Evolutionary conservation across 805 yeast species (phyloP).

Genomic region (Teunomyces stri): DNA sequence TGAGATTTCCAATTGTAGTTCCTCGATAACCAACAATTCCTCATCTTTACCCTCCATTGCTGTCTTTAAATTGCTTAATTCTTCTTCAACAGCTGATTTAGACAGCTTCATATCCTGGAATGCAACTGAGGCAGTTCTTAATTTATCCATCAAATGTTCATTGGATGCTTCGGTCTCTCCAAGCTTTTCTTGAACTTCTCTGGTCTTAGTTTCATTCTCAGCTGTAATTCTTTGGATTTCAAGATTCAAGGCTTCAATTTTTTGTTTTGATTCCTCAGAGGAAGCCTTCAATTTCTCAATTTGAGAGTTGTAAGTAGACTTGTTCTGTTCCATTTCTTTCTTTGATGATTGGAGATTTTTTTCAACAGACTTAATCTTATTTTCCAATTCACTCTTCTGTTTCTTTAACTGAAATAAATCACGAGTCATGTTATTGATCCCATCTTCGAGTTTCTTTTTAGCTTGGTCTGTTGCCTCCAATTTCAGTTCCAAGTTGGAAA

Average conservation of each 20-base stretch:
- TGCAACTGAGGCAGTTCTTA: conserved; percentile 39
- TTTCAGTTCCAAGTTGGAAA: conserved; percentile 30
- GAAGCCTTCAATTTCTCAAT: conserved; percentile 19
- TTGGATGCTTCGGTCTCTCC: conserved; percentile 30
- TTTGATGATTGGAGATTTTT: conserved; percentile 33
- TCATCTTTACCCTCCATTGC: conserved; percentile 13
- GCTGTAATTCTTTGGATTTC: conserved; percentile 11
- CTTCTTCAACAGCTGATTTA: conserved; percentile 15
- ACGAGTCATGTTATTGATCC: conserved; percentile 85
- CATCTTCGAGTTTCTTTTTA: conserved; percentile 73
- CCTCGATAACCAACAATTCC: conserved; percentile 12
- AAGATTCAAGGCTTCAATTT: conserved; percentile 19
- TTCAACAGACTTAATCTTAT: conserved; percentile 40
- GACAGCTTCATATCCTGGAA: conserved; percentile 27
- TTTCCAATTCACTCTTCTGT: conserved; percentile 53
- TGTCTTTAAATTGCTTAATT: conserved; percentile 11
- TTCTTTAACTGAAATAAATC: conserved; percentile 69
- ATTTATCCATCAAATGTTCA: conserved; percentile 39
- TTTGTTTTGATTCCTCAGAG: conserved; percentile 22
- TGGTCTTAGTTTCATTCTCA: conserved; percentile 13
- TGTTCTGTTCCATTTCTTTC: conserved; percentile 33
- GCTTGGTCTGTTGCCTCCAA: conserved; percentile 34
- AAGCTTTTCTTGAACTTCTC: conserved; percentile 20
- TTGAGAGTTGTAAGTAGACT: conserved; percentile 18
- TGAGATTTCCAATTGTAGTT: conserved; percentile 8